phyloP scores from a whole-genome alignment of 306 rosid genomes.

The Aeschynomene evenia region DNA sequence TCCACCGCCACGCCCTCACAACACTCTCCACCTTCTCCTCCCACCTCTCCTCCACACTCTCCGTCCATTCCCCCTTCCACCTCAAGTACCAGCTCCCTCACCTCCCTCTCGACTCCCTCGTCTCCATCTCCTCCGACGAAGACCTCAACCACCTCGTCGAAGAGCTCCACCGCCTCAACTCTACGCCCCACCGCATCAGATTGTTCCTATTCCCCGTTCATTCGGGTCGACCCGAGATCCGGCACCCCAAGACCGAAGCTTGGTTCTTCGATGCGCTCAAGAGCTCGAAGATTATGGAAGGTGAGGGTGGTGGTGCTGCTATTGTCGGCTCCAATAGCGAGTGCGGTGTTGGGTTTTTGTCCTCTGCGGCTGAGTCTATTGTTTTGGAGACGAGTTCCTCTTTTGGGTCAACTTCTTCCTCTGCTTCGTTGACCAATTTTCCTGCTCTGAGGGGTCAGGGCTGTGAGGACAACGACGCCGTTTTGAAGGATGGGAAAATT shows the following conservation, averaged over 20 bases:
- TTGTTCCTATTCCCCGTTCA: conserved; percentile 43
- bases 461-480: conserved; percentile 26
- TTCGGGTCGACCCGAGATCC: conserved; percentile 23
- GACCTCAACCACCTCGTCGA: conserved; percentile 46
- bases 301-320: neutral
- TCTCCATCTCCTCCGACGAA: conserved; percentile 45
- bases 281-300: conserved; percentile 44
- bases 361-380: conserved; percentile 34
- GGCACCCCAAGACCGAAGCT: conserved; percentile 57
- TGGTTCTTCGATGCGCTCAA: conserved; percentile 65
- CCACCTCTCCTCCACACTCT: conserved; percentile 46
- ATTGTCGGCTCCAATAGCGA: neutral
- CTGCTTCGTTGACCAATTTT: conserved; percentile 49
- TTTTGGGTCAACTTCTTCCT: conserved; percentile 57
- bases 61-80: conserved; percentile 32
- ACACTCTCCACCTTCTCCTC: conserved; percentile 38
- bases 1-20: conserved; percentile 33
- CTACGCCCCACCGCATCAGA: conserved; percentile 45
- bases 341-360: neutral
- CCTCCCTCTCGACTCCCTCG: conserved; percentile 48
- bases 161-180: conserved; percentile 37
- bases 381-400: conserved; percentile 57
- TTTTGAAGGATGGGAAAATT: conserved; percentile 22
- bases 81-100: conserved; percentile 64
- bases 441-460: conserved; percentile 30